phyloP scores from a whole-genome alignment of 495 filamentous ascomycete genomes.

The Neurospora tetraspora region DNA sequence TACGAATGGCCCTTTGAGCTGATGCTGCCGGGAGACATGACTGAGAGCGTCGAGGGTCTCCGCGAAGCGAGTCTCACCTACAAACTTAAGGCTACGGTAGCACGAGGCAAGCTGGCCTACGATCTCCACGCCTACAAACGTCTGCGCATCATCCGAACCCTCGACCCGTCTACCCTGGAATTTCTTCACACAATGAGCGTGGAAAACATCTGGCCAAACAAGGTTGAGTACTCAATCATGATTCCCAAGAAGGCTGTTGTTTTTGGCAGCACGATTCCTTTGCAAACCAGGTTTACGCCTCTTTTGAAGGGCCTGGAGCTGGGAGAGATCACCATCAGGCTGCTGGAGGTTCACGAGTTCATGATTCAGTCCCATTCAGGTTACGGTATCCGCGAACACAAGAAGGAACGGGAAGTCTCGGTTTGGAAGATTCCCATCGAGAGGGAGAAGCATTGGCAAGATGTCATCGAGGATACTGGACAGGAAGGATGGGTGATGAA shows the following conservation, averaged over 20 bases:
- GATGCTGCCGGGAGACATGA: conserved; percentile 59
- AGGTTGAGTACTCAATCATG: conserved; percentile 83
- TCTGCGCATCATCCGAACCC: conserved; percentile 76
- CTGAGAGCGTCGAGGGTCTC: conserved; percentile 86
- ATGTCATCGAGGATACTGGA: conserved; percentile 59
- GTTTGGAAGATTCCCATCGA: conserved; percentile 52
- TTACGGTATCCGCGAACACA: conserved; percentile 46
- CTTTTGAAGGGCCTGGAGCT: conserved; percentile 79
- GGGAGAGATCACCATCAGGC: conserved; percentile 59
- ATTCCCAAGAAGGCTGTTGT: conserved; percentile 85
- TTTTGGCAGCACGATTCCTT: conserved; percentile 71
- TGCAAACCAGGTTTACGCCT: conserved; percentile 74
- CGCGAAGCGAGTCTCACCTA: conserved; percentile 73
- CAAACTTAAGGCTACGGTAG: conserved; percentile 77
- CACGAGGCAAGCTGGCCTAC: conserved; percentile 67
- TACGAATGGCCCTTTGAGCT: conserved; percentile 89
- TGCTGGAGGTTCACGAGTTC: conserved; percentile 71
- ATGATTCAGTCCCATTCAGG: conserved; percentile 39
- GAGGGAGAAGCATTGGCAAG: conserved; percentile 47
- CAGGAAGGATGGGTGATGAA: conserved; percentile 68
- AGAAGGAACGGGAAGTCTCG: conserved; percentile 50
- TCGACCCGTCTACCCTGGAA: conserved; percentile 72
- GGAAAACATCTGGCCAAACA: conserved; percentile 90
- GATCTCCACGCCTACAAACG: conserved; percentile 70
- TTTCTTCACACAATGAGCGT: conserved; percentile 84